These are phyloP conservation scores for Epichloe coenophiala DNA, from an alignment of 2,329 filamentous ascomycete genomes.

Conservation along the genomic window DNA sequence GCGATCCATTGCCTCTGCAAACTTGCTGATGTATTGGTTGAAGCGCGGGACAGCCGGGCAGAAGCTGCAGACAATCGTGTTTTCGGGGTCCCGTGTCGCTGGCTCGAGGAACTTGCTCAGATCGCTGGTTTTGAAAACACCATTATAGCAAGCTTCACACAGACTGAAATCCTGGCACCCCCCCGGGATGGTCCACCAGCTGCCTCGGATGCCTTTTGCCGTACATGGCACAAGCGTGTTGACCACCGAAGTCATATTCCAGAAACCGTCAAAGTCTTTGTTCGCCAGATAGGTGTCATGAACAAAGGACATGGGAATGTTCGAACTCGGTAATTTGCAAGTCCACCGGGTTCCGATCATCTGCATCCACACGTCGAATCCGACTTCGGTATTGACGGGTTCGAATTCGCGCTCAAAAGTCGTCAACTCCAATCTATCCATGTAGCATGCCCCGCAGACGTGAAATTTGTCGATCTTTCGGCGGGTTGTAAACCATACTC, in stretches of 20 bases:
- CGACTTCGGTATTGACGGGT: constrained; percentile 6
- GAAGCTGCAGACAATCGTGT: constrained; percentile 18
- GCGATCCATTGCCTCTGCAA: constrained; percentile 18
- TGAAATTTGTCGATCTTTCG: constrained; percentile 13
- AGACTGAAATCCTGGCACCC: constrained; percentile 13
- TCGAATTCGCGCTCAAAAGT: constrained; percentile 16
- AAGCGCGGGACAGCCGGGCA: constrained; percentile 14
- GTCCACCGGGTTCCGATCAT: constrained; percentile 11
- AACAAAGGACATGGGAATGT: constrained; percentile 13
- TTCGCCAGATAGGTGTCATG: constrained; percentile 13
- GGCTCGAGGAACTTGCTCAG: constrained; percentile 17
- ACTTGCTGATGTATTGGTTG: constrained; percentile 12
- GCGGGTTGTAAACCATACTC: constrained; percentile 15
- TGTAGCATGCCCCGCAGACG: constrained; percentile 22
- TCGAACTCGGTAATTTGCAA: constrained; percentile 13
- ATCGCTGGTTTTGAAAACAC: constrained; percentile 14
- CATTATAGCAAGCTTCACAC: constrained; percentile 21
- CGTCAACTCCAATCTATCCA: constrained; percentile 20
- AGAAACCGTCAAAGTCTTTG: constrained; percentile 16
- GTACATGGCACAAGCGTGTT: constrained; percentile 14
- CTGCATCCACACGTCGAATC: constrained; percentile 12
- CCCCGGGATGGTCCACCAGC: constrained; percentile 21
- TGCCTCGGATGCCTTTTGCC: constrained; percentile 15
- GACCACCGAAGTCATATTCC: constrained; percentile 12
- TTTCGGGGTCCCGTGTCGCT: constrained; percentile 6